These are phyloP conservation scores for Jaltomata sinuosa DNA, from an alignment of 257 asterid species.

Conservation along the genomic window DNA sequence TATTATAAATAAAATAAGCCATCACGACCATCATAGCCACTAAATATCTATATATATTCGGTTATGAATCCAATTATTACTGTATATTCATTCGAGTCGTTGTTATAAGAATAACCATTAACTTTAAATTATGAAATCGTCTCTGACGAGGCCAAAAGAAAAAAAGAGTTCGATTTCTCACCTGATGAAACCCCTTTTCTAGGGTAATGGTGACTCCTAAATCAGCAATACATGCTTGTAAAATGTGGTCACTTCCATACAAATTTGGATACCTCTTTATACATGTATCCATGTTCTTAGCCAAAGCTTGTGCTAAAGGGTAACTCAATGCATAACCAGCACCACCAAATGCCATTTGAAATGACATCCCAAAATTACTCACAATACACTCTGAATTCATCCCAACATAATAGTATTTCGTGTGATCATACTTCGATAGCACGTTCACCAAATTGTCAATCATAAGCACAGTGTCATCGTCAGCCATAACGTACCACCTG, in stretches of 20 bases:
- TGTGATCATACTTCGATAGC: constrained; percentile 31
- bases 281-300: constrained; percentile 39
- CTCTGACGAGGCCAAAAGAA: background rate
- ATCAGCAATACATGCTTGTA: constrained; percentile 42
- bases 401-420: constrained; percentile 36
- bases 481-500: constrained; percentile 41
- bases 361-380: constrained; percentile 24
- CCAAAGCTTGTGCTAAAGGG: constrained; percentile 49
- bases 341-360: constrained; percentile 44
- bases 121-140: background rate
- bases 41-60: background rate
- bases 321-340: constrained; percentile 34
- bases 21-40: background rate
- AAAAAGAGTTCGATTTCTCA: background rate
- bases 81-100: background rate
- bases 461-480: constrained; percentile 39
- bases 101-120: background rate
- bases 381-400: constrained; percentile 38
- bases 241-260: constrained; percentile 31
- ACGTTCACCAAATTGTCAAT: constrained; percentile 32
- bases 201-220: constrained; percentile 38
- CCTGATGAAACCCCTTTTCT: constrained; percentile 47
- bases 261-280: constrained; percentile 32
- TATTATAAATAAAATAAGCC: too few relatives aligned
- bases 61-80: background rate